Base-by-base conservation (phyloP, 768 basidiomycete species). In the Rhodotorula sphaerocarpa region DNA sequence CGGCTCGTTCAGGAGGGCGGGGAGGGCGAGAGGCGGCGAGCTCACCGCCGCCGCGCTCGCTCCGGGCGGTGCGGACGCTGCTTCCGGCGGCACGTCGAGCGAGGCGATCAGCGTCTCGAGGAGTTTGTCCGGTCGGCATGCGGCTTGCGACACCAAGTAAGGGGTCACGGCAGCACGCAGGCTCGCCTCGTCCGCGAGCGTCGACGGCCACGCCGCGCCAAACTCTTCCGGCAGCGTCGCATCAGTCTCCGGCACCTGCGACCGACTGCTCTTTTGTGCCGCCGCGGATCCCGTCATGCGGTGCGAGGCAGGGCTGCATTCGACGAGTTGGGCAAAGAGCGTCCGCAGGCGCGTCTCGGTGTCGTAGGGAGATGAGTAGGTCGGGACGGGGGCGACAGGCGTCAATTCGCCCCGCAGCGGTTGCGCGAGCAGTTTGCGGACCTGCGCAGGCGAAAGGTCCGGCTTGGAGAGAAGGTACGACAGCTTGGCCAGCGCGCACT, bases 351-450 rank as follows among this genome's bases (percentile, higher is more conserved):
- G 47, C 15, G 34, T 47, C 21, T 57, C 46, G 28, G 42, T 44
- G 47, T 60, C 51, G 48, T 31, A n/a, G 3, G 65, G 68, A 0
- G 58, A 63, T 23, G 71, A 55, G 48, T 56, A 60, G 52, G 75
- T 79, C 3, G 81, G 76, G 0, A 80, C 73, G 11, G 81, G 73
- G 20, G 78, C 72, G 30, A 79, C 72, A 28, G 81, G 79, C 0
- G 87, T 90, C 45, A 96, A 83, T 75, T 96, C 91, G 50, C 91
- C 91, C 11, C 91, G 88, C 16, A 95, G 79, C 6, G 92, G 86
- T 39, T 80, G 83, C 18, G 82, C 78, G 59, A 95, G 82, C 27
- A 93, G 80, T 44, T 82, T 78, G 57, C 89, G 84, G 48, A 96
- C 81, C 76, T 89, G 82, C 25, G 78, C 73, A 5, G 78, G 72